These are phyloP conservation scores for Globisporangium echinulatum DNA, from an alignment of 352 stramenopile species.

Conservation along the genomic window DNA sequence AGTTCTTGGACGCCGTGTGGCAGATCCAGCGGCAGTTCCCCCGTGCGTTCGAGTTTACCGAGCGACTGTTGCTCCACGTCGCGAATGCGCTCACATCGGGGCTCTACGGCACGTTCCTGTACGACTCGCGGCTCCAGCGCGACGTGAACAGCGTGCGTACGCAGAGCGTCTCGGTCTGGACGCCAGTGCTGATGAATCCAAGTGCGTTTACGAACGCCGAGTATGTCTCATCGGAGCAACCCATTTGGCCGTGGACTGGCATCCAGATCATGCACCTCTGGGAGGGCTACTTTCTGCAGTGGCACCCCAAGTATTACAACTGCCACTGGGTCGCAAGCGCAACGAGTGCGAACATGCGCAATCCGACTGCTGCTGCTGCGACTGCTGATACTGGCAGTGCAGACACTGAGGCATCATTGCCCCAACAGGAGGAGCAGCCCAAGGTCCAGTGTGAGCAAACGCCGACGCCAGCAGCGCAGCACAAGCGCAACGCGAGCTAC, in stretches of 20 bases:
- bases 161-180: slow-evolving; percentile 74
- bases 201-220: slow-evolving; percentile 39
- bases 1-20: slow-evolving; percentile 83
- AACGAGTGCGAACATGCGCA: not conserved
- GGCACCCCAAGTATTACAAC: slow-evolving; percentile 78
- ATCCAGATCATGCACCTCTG: slow-evolving; percentile 76
- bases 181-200: slow-evolving; percentile 52
- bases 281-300: slow-evolving; percentile 84
- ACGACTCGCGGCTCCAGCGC: slow-evolving; percentile 65
- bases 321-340: slow-evolving; percentile 58
- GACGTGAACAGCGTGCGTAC: slow-evolving; percentile 49
- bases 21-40: slow-evolving; percentile 81
- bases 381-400: not conserved
- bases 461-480: not conserved
- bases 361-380: slow-evolving; percentile 20
- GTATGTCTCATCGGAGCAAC: slow-evolving; percentile 38
- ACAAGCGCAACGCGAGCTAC: no score
- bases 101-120: slow-evolving; percentile 80
- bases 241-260: slow-evolving; percentile 79
- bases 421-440: not conserved
- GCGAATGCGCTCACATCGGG: slow-evolving; percentile 76
- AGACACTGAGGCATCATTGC: no score
- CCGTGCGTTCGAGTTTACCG: slow-evolving; percentile 82
- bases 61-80: slow-evolving; percentile 73
- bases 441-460: slow-evolving; percentile 9